These are phyloP conservation scores for Penicillium oxalicum DNA, from an alignment of 2,329 filamentous ascomycete genomes.

Conservation along the genomic window DNA sequence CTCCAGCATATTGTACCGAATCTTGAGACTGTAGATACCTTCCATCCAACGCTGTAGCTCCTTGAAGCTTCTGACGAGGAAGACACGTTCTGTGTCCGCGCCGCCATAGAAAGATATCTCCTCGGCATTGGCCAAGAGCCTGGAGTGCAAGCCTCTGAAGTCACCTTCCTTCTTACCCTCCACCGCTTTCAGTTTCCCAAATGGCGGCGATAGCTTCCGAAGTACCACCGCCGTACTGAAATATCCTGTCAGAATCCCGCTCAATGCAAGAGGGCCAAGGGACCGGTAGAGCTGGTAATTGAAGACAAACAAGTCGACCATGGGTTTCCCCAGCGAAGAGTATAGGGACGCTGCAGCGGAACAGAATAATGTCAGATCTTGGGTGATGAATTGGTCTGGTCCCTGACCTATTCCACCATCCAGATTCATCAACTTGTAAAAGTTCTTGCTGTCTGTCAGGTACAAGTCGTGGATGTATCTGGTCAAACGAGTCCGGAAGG, in stretches of 20 bases:
- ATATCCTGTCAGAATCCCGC: constrained; percentile 84
- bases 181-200: constrained; percentile 93
- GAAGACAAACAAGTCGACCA: constrained; percentile 96
- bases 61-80: constrained; percentile 85
- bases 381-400: constrained; percentile 94
- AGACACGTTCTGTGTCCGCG: constrained; percentile 88
- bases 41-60: constrained; percentile 97
- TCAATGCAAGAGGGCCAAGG: constrained; percentile 78
- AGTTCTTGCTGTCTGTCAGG: constrained; percentile 88
- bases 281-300: constrained; percentile 95
- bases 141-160: constrained; percentile 83
- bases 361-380: constrained; percentile 93
- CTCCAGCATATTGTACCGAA: constrained; percentile 97
- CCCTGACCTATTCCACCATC: constrained; percentile 89
- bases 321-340: constrained; percentile 93
- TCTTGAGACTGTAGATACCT: constrained; percentile 93
- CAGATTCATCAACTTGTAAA: constrained; percentile 89
- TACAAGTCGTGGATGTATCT: constrained; percentile 97
- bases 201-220: constrained; percentile 82
- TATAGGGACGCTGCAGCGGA: constrained; percentile 86
- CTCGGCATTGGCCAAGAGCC: constrained; percentile 92
- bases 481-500: constrained; percentile 89
- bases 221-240: constrained; percentile 88
- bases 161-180: constrained; percentile 94
- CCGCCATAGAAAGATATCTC: constrained; percentile 97